Evolutionary conservation across 2,329 filamentous ascomycete genomes (phyloP).

Genomic region (Sclerotinia subarctica): DNA sequence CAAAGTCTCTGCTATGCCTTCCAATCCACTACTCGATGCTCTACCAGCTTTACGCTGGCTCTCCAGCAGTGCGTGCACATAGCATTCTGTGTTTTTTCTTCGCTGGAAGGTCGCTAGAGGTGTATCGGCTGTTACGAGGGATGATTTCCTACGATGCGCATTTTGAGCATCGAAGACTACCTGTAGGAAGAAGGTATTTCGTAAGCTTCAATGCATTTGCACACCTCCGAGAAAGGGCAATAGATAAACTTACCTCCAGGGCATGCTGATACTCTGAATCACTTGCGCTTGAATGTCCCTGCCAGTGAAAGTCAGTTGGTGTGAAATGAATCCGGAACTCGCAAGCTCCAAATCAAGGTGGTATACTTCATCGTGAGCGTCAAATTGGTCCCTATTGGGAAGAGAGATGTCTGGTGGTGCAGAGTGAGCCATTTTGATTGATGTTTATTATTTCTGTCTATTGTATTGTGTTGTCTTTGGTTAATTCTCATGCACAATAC

Average conservation of each 20-base stretch:
- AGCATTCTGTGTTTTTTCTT: conserved; percentile 53
- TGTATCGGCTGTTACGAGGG: conserved; percentile 54
- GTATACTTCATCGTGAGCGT: conserved; percentile 21
- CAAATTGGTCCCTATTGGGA: neutral
- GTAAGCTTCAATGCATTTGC: neutral
- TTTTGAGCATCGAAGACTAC: conserved; percentile 61
- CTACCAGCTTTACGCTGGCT: conserved; percentile 45
- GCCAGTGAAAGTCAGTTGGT: neutral
- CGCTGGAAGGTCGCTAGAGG: conserved; percentile 40
- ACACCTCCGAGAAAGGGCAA: neutral
- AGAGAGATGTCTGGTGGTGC: conserved; percentile 9
- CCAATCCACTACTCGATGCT: conserved; percentile 35
- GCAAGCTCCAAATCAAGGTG: neutral
- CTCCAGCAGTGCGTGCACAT: conserved; percentile 64
- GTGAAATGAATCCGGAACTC: neutral
- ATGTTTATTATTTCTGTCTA: neutral
- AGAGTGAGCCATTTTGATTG: neutral
- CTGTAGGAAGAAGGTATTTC: conserved; percentile 33
- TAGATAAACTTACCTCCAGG: conserved; percentile 44
- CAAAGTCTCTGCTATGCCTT: conserved; percentile 35
- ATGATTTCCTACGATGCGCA: conserved; percentile 63
- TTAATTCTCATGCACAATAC: neutral
- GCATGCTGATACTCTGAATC: conserved; percentile 40
- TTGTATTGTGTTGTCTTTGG: neutral
- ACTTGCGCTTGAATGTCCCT: conserved; percentile 34